Conservation (phyloP, 1,139 yeast genomes). For the Geotrichum klebahnii region DNA sequence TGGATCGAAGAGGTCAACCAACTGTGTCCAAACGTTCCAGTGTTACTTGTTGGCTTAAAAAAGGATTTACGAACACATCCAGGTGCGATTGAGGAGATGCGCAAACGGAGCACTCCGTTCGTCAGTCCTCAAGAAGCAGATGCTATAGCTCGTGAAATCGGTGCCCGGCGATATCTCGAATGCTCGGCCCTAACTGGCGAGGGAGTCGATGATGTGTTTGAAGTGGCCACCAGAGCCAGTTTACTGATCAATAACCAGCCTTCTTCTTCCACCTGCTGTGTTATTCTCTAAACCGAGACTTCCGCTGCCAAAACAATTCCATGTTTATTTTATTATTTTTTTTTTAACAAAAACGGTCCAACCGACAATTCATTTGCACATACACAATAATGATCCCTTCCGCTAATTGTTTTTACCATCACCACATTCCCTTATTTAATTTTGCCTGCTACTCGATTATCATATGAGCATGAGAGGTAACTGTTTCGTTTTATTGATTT, state of each 20-base stretch:
- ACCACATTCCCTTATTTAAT: constrained; percentile 6
- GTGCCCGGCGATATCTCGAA: constrained; percentile 81
- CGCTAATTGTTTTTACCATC: constrained; percentile 4
- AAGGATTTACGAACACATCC: constrained; percentile 81
- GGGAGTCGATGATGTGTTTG: constrained; percentile 88
- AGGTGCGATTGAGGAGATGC: constrained; percentile 67
- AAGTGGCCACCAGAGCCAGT: constrained; percentile 80
- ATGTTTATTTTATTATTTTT: too few species aligned
- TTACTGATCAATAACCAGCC: constrained; percentile 35
- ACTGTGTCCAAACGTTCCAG: constrained; percentile 76
- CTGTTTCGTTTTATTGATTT: not conserved
- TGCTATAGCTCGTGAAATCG: constrained; percentile 78
- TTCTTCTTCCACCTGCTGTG: constrained; percentile 12
- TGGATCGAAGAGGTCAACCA: constrained; percentile 79
- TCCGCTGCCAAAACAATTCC: too few species aligned
- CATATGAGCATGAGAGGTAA: not conserved
- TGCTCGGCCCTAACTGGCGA: constrained; percentile 91
- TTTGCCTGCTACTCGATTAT: not conserved
- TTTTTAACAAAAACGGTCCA: not conserved
- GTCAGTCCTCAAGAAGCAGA: constrained; percentile 76
- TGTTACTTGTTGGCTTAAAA: constrained; percentile 85
- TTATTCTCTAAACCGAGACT: constrained; percentile 3
- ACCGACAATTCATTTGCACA: constrained; percentile 4
- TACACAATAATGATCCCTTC: constrained; percentile 9
- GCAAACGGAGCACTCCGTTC: constrained; percentile 71